These are phyloP conservation scores for Perkinsus olseni DNA, from an alignment of 169 alveolate genomes.

Conservation along the genomic window DNA sequence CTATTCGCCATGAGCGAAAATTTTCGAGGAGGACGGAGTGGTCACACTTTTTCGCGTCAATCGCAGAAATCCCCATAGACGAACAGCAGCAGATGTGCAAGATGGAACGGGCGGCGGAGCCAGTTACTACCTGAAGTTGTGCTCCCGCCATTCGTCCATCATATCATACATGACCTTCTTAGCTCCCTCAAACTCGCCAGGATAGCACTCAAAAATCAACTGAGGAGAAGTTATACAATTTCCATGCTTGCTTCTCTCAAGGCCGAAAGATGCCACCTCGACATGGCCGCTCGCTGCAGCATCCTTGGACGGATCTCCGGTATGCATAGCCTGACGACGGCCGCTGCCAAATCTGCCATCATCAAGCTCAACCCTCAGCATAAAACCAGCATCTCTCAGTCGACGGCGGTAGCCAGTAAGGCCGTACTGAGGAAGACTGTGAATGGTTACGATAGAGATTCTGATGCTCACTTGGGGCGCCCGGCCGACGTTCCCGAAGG, in stretches of 20 bases:
- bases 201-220: not conserved
- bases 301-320: not conserved
- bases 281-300: not conserved
- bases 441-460: not conserved
- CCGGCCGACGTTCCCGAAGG: not conserved
- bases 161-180: not conserved
- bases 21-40: too few relatives aligned
- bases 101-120: too few relatives aligned
- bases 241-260: too few relatives aligned
- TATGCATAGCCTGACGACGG: not conserved
- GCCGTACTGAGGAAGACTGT: not conserved
- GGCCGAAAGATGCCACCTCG: not conserved
- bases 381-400: not conserved
- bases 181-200: not conserved
- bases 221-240: not conserved
- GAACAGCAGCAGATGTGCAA: too few relatives aligned
- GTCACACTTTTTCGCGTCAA: too few relatives aligned
- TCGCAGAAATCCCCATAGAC: too few relatives aligned
- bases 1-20: too few relatives aligned
- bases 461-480: not conserved
- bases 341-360: not conserved
- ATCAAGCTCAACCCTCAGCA: not conserved
- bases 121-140: not conserved
- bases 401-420: not conserved
- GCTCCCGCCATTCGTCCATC: not conserved